A percentile compares a stretch with the other conserved stretches of the same genome.
Conservation (phyloP, 768 basidiomycete genomes). For the Agaricus subrufescens region DNA sequence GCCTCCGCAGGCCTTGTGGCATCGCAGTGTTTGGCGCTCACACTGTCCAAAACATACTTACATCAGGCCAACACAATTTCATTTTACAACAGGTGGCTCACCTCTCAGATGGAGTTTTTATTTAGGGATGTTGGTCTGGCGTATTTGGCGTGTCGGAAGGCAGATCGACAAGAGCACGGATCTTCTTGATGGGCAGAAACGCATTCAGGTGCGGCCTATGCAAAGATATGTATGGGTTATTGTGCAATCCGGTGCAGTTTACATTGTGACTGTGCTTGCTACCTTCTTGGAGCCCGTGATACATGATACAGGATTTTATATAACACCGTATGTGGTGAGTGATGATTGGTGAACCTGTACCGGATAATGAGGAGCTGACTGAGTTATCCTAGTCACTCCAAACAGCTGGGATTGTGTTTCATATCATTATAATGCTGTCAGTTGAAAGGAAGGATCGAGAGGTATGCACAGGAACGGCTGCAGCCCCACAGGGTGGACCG, state of each 20-base stretch:
- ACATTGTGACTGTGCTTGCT: not conserved
- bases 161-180: not conserved
- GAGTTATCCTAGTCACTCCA: not conserved
- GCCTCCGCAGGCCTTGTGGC: not conserved
- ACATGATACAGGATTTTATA: not conserved
- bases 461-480: not conserved
- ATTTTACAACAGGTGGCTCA: not conserved
- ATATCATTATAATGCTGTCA: not conserved
- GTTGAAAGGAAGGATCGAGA: not conserved
- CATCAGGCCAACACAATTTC: not conserved
- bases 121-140: constrained; percentile 1
- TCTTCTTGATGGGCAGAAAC: not conserved
- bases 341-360: too few relatives aligned
- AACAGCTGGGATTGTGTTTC: not conserved
- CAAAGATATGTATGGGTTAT: not conserved
- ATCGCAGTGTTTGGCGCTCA: not conserved
- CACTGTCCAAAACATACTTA: constrained; percentile 1
- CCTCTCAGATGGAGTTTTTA: not conserved
- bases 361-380: not conserved
- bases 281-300: not conserved
- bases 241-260: not conserved
- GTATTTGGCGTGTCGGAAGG: constrained; percentile 5
- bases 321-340: not conserved
- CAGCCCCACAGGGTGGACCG: too few relatives aligned
- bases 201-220: not conserved